Evolutionary conservation across 176 grass and related monocot species (phyloP).

Genomic region (Puccinellia tenuiflora): DNA sequence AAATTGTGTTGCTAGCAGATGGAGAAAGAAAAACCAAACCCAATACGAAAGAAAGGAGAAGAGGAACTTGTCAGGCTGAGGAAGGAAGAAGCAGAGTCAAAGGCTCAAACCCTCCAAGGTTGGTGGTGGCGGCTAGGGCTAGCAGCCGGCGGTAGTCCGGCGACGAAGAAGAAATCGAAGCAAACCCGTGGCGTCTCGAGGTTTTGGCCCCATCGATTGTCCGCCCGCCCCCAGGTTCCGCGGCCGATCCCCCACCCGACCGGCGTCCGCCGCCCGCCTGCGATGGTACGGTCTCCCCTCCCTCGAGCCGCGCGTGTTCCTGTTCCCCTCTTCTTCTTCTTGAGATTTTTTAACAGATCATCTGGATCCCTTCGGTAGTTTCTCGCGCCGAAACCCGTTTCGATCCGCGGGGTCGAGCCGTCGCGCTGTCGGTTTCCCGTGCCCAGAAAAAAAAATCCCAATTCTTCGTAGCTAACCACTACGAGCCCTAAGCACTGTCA

Average conservation of each 20-base stretch:
- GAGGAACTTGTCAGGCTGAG: background rate
- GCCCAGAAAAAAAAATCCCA: background rate
- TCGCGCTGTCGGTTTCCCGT: background rate
- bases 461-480: background rate
- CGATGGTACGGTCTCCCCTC: conserved; percentile 7
- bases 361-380: background rate
- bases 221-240: too few species aligned
- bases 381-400: background rate
- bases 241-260: background rate
- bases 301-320: background rate
- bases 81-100: background rate
- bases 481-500: background rate
- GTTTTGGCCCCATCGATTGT: background rate
- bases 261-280: background rate
- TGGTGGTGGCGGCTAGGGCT: background rate
- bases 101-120: background rate
- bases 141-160: background rate
- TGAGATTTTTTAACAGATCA: background rate
- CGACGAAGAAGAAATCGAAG: background rate
- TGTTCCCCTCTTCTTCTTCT: background rate
- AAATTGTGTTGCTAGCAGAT: too few species aligned
- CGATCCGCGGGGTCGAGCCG: background rate
- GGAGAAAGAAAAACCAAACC: too few species aligned
- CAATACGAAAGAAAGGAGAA: background rate
- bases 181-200: background rate